Conservation (phyloP, 106 monocot species). For the Allium sativum region DNA sequence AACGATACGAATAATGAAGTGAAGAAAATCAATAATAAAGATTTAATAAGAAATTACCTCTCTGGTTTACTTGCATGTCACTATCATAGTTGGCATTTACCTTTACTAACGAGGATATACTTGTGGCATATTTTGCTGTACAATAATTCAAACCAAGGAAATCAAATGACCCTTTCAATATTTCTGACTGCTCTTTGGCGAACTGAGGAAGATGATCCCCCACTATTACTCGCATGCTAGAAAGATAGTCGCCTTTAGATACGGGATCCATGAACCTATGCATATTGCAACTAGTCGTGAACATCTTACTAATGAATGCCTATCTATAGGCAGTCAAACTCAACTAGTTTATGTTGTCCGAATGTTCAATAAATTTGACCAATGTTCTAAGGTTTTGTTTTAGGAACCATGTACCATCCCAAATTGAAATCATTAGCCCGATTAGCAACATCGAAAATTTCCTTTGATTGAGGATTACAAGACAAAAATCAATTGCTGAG, state of each 20-base stretch:
- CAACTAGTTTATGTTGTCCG: no score
- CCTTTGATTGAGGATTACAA: no score
- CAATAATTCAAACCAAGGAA: background rate
- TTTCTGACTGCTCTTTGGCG: background rate
- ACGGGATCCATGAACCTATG: conserved; percentile 2
- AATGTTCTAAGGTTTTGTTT: no score
- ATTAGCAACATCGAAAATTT: conserved; percentile 22
- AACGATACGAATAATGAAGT: no score
- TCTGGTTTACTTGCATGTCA: background rate
- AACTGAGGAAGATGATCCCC: conserved; percentile 2
- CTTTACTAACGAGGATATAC: background rate
- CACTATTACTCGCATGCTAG: background rate
- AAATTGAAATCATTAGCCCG: conserved; percentile 37
- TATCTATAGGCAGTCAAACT: no score
- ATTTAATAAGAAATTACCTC: no score
- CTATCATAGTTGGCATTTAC: background rate
- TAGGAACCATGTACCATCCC: conserved; percentile 7
- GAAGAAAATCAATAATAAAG: no score
- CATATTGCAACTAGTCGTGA: no score
- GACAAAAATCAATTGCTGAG: no score
- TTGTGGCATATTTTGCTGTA: background rate
- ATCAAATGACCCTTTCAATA: conserved; percentile 4
- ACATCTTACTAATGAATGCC: no score
- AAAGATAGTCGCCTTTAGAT: background rate
- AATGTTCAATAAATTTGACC: no score